Conservation (phyloP, 768 basidiomycete genomes). For the Mycena venus region DNA sequence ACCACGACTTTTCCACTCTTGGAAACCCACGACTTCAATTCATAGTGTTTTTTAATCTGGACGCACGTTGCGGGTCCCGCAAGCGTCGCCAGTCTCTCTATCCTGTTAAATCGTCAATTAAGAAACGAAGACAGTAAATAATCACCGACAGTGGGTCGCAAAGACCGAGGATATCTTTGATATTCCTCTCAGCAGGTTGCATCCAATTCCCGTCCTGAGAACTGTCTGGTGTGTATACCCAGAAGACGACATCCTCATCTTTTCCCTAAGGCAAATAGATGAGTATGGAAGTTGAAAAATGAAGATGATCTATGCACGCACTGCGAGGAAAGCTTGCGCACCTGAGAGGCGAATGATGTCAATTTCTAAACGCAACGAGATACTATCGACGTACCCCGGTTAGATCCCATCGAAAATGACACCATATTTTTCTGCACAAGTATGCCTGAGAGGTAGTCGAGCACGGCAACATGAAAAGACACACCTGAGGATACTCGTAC, state of each 20-base stretch:
- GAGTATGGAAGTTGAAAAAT: too few relatives aligned
- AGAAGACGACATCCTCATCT: constrained; percentile 1
- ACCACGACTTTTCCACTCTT: constrained; percentile 5
- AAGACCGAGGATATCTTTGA: not conserved
- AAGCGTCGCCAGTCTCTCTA: not conserved
- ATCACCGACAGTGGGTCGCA: constrained; percentile 2
- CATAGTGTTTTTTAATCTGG: not conserved
- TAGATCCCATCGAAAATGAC: not conserved
- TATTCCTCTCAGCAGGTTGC: not conserved
- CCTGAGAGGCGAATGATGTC: not conserved
- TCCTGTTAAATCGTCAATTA: not conserved
- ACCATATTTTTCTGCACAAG: not conserved
- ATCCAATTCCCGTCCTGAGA: constrained; percentile 1
- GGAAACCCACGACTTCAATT: constrained; percentile 20
- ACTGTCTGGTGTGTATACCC: constrained; percentile 13
- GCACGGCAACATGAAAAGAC: not conserved
- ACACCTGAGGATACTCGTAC: constrained; percentile 1
- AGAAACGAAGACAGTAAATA: not conserved
- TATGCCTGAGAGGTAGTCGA: not conserved
- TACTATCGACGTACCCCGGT: not conserved
- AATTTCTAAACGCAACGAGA: not conserved
- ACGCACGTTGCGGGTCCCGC: constrained; percentile 8
- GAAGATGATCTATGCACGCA: not conserved
- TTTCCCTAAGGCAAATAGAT: not conserved
- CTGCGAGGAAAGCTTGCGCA: not conserved